A percentile compares a stretch with the other conserved stretches of the same genome.
These are phyloP conservation scores for Tylopilus sp. DNA, from an alignment of 1,284 basidiomycete species.

Conservation along the genomic window DNA sequence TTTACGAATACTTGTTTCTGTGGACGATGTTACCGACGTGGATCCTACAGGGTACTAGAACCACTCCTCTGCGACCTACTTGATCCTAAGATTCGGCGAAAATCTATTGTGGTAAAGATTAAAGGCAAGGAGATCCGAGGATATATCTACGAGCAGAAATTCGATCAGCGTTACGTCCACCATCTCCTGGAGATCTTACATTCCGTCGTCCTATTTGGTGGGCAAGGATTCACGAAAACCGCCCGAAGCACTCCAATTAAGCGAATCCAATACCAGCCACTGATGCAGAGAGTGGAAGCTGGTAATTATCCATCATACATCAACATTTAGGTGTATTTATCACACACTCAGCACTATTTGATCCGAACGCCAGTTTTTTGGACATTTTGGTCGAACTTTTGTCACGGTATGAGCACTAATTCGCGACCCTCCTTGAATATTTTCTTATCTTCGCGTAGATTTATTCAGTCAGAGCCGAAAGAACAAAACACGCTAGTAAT, in stretches of 20 bases:
- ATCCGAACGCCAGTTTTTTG: conserved; percentile 63
- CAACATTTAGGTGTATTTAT: conserved; percentile 14
- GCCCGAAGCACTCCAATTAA: conserved; percentile 56
- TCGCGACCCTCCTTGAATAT: neutral
- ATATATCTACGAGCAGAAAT: conserved; percentile 66
- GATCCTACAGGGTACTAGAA: conserved; percentile 65
- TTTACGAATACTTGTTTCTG: neutral
- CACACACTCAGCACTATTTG: conserved; percentile 44
- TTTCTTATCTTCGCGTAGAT: conserved; percentile 40
- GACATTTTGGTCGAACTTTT: conserved; percentile 69
- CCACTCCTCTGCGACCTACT: conserved; percentile 78
- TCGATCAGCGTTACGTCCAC: conserved; percentile 70
- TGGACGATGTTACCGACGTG: conserved; percentile 5
- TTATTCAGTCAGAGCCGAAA: conserved; percentile 71
- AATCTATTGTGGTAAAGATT: conserved; percentile 47
- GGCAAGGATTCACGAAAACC: conserved; percentile 77
- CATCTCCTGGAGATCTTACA: conserved; percentile 74
- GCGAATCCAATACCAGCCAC: conserved; percentile 54
- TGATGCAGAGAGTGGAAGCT: conserved; percentile 55
- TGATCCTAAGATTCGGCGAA: conserved; percentile 60
- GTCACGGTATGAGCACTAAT: conserved; percentile 49
- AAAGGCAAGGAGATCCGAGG: conserved; percentile 62
- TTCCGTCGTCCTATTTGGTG: conserved; percentile 79
- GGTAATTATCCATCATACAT: conserved; percentile 38
- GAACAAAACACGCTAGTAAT: conserved; percentile 45